Base-by-base conservation (phyloP, 1,139 yeast species). In the Kodamaea ohmeri region DNA sequence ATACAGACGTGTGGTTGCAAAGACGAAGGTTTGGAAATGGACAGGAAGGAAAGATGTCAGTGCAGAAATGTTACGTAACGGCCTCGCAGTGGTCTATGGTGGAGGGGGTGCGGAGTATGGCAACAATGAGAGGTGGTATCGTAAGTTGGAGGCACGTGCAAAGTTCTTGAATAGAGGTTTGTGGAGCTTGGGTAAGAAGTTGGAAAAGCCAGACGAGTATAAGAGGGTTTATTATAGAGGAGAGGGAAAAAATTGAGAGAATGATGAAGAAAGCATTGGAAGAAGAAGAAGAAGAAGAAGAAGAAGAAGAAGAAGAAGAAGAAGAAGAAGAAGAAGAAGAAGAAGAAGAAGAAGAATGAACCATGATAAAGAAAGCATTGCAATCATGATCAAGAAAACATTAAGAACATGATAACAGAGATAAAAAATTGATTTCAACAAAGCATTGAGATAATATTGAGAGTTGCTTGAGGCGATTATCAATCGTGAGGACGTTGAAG, bases 101-200 rank as follows among this genome's bases (percentile, higher is more conserved):
- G 84, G 89, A 1, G 83, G 80, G 42, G 85, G 89, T 0, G 95
- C 94, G 0, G 95, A 90, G 56, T 92, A 88, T 61, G 96, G 92
- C 47, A 88, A 84, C 1, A 72, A 73, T 39, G 92, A 87, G 56
- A 56, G 52, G 0, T 58, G 66, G 57, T 89, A 88, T 55, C 61
- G 79, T 35, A 51, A 52, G 20, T 61, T 81, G 36, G 96, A 92
- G 55, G 53, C 56, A 1, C 57, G 61, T 31, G 94, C 97, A 0
- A 78, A 74, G 52, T 54, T 58, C 36, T 62, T 69, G 36, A 71
- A 70, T 39, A 56, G 58, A 34, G 98, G 98, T 1, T 67, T 92
- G 36, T 92, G 96, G 92, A 71, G 77, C 9, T 65, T 76, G 38
- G 58, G 61, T 1, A 60, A 59, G 35, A 65, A 69, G 19, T 55